Evolutionary conservation across 1,139 yeast genomes (phyloP), one percentile per base, ranked within the genome.

Genomic region (Suhomyces taliae): DNA sequence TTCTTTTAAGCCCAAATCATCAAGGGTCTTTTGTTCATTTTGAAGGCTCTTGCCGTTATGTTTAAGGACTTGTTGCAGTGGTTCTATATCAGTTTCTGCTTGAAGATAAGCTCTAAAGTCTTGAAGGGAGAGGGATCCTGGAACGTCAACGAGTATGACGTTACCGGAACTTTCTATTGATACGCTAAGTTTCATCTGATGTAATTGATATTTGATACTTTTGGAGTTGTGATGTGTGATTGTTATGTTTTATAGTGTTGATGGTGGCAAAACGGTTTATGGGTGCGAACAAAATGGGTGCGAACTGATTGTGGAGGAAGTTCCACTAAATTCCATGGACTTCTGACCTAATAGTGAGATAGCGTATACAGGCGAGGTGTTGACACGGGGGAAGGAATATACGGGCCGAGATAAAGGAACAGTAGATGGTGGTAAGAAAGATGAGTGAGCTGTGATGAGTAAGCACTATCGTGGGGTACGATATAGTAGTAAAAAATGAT

Each of bases 101-200:
- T 85, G 90, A 7, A 91, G 64, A 54, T 87, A 84, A 0, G 95
- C 96, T 51, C 81, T 76, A 57, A 91, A 78, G 62, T 90, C 97
- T 11, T 65, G 76, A 8, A 90, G 63, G 0, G 81, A 62, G 72
- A 90, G 78, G 15, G 85, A 85, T 1, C 72, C 79, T 2, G 90
- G 81, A 3, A 85, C 75, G 46, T 85, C 90, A 1, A 82, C 76
- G 2, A 79, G 52, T 15, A 72, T 54, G 26, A 72, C 60, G 37
- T 59, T 64, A 34, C 65, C 69, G 15, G 58, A 57, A 8, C 52
- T 45, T 47, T 70, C 74, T 44, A 65, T 58, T 4, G 74, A 65
- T 7, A 75, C 62, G 3, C 74, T 72, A 14, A 75, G 50, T 49
- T 67, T 69, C 79, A 75, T 74, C 12, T 7, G 34, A 29, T 37